Conservation (phyloP, 768 basidiomycete species). For the Russula abietina region DNA sequence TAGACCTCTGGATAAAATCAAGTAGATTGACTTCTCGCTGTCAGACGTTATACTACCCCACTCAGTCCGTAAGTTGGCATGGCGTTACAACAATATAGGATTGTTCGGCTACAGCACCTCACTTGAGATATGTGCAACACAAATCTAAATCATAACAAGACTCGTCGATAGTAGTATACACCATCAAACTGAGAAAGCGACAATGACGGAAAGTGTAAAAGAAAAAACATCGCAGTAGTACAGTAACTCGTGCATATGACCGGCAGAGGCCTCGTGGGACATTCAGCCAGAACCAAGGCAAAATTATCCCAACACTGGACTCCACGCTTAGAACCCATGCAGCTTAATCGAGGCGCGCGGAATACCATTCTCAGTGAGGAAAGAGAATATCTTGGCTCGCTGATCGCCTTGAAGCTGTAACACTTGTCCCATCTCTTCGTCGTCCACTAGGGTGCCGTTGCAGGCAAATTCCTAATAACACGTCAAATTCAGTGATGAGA, state of each 20-base stretch:
- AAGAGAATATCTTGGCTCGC: slow-evolving; percentile 80
- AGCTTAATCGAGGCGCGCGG: slow-evolving; percentile 74
- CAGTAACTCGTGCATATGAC: slow-evolving; percentile 17
- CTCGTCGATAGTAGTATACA: slow-evolving; percentile 21
- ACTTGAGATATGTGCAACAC: neutral
- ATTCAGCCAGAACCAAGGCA: slow-evolving; percentile 14
- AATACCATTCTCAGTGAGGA: slow-evolving; percentile 80
- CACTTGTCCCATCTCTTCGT: slow-evolving; percentile 93
- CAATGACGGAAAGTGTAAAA: neutral
- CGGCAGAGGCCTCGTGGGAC: slow-evolving; percentile 5
- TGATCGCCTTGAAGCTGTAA: slow-evolving; percentile 99
- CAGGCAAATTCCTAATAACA: slow-evolving; percentile 86
- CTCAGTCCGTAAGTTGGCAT: too few species aligned
- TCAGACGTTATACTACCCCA: too few species aligned
- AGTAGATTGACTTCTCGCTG: slow-evolving; percentile 37
- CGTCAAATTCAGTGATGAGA: slow-evolving; percentile 15
- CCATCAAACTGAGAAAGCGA: slow-evolving; percentile 8
- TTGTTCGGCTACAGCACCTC: neutral
- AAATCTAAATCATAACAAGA: slow-evolving; percentile 19
- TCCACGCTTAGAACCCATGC: slow-evolving; percentile 67
- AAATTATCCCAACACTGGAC: slow-evolving; percentile 1
- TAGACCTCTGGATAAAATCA: slow-evolving; percentile 94
- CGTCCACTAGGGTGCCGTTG: slow-evolving; percentile 94
- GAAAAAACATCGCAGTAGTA: slow-evolving; percentile 20
- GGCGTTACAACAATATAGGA: neutral